Percentiles rank a stretch among this genome's conserved stretches.
Conservation (phyloP, 345 rosid species). For the Heritiera littoralis region DNA sequence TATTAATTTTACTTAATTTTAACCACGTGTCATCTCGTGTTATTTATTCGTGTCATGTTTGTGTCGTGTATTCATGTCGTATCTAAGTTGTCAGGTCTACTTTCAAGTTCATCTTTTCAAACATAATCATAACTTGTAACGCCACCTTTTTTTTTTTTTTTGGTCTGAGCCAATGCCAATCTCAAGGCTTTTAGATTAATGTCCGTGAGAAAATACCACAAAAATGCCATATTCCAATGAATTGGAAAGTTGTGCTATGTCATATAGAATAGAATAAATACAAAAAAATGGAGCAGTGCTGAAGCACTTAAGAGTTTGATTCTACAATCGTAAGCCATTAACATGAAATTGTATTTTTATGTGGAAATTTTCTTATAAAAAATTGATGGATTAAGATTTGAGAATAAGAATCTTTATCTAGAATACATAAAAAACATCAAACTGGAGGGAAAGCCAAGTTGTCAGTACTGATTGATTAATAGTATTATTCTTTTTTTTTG, state of each 20-base stretch:
- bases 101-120: too few relatives aligned
- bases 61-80: too few relatives aligned
- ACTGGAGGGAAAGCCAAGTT: conserved; percentile 32
- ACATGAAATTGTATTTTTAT: not conserved
- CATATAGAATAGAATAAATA: conserved; percentile 1
- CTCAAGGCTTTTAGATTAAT: not conserved
- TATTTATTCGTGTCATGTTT: too few relatives aligned
- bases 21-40: too few relatives aligned
- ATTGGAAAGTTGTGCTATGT: conserved; percentile 19
- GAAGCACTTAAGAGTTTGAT: not conserved
- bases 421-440: conserved; percentile 29
- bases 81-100: too few relatives aligned
- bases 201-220: not conserved
- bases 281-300: conserved; percentile 12
- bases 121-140: too few relatives aligned
- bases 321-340: conserved; percentile 20
- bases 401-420: conserved; percentile 49
- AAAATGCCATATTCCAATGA: not conserved
- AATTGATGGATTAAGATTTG: not conserved
- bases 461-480: not conserved
- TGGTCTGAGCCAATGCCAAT: too few relatives aligned
- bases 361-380: not conserved
- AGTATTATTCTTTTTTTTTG: not conserved
- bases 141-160: too few relatives aligned
- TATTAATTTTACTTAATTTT: too few relatives aligned